Base-by-base conservation (phyloP, 1,139 yeast genomes). In the Scheffersomyces illinoinensis region DNA sequence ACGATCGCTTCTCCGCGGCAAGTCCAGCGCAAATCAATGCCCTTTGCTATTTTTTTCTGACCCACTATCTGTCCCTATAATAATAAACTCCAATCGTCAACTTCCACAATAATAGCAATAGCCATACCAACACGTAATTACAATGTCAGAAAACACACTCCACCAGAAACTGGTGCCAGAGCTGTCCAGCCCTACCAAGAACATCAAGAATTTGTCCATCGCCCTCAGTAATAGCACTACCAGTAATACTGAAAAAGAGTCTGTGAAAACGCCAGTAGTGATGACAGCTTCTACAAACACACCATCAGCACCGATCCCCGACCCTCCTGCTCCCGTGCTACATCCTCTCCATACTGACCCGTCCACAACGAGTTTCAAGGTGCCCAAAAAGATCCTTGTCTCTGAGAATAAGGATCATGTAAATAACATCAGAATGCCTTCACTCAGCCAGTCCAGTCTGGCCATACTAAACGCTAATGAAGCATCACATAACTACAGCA, bases 351-450 rank as follows among this genome's bases (percentile, higher is more conserved):
- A 33, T 33, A 4, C 43, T 8, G 43, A 33, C 43, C 17, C 43
- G 4, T 33, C 43, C 3, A 33, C 51, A 17, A 21, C 24, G 10
- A 48, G 51, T 21, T 65, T 65, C 58, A 65, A 64, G 53, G 66
- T 65, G 17, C 68, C 68, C 56, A 64, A 64, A 53, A 59, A 64
- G 49, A 58, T 64, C 47, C 60, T 65, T 46, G 68, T 65, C 18
- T 57, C 64, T 21, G 67, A 64, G 23, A 48, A 48, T 19, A 48
- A 48, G 51, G 51, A 48, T 14, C 24, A 20, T 21, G 43, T 33
- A 12, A 48, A 48, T 19, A 48, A 48, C 51, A 14, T 48, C 6
- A 48, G 51, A 48, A 48, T 48, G 51, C 51, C 51, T 3, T 48
- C 51, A 20, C 21, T 48, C 14, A 33, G 43, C 17, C 43, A 33